Conservation (phyloP, 257 asterid species). For the Solanum okadae region DNA sequence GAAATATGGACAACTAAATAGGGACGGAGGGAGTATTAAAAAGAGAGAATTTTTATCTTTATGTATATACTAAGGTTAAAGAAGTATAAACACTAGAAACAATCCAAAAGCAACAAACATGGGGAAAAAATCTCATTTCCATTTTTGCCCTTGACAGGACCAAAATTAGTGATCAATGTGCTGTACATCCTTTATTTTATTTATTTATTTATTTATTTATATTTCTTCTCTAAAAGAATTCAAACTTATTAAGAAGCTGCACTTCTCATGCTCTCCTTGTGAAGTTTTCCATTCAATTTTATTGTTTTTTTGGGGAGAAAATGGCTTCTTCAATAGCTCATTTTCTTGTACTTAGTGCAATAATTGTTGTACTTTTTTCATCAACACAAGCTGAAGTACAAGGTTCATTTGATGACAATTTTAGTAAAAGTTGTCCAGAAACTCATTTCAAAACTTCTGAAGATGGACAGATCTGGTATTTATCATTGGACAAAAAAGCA, state of each 20-base stretch:
- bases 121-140: background rate
- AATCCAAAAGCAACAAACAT: background rate
- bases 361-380: constrained; percentile 9
- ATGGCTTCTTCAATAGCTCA: constrained; percentile 19
- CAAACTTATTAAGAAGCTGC: constrained; percentile 1
- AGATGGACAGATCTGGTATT: constrained; percentile 90
- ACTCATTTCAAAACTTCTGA: constrained; percentile 77
- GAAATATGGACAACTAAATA: no score
- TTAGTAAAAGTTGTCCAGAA: constrained; percentile 77
- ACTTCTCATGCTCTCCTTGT: background rate
- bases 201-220: background rate
- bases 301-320: constrained; percentile 13
- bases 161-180: background rate
- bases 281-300: background rate
- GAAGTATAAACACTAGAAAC: background rate
- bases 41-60: background rate
- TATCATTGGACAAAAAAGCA: constrained; percentile 58
- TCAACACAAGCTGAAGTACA: constrained; percentile 22
- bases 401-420: constrained; percentile 50
- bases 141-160: background rate
- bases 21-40: no score
- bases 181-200: background rate
- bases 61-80: background rate
- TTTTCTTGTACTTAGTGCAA: constrained; percentile 20
- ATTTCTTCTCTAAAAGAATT: constrained; percentile 2